Evolutionary conservation across 2,329 filamentous ascomycete species (phyloP).

Genomic region (Fusarium humuli): DNA sequence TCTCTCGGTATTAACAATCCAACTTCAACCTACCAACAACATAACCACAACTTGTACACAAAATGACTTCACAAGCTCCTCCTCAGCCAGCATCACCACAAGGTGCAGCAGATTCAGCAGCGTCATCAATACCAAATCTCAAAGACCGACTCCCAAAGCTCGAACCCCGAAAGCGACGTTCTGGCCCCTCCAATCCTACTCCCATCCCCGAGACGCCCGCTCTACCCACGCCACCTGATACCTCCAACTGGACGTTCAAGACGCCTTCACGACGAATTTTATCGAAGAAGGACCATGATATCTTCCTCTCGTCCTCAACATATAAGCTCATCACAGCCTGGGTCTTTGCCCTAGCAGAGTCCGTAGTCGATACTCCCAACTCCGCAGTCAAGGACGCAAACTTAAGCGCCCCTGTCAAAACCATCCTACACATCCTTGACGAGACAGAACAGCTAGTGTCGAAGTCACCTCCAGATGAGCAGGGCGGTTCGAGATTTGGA

Average conservation of each 20-base stretch:
- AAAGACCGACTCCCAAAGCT: conserved; percentile 74
- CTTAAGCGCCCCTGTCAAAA: conserved; percentile 69
- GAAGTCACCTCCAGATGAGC: conserved; percentile 82
- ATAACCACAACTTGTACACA: conserved; percentile 12
- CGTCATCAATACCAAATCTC: conserved; percentile 49
- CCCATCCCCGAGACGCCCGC: conserved; percentile 81
- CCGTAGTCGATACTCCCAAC: conserved; percentile 76
- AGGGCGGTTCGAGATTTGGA: conserved; percentile 90
- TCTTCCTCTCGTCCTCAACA: conserved; percentile 82
- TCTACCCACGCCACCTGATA: conserved; percentile 75
- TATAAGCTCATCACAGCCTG: conserved; percentile 83
- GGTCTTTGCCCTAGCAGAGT: conserved; percentile 86
- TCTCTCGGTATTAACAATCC: conserved; percentile 5
- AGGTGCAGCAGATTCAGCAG: conserved; percentile 24
- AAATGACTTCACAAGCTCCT: conserved; percentile 45
- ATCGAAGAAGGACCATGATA: conserved; percentile 80
- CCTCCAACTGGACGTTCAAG: conserved; percentile 70
- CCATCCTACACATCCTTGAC: conserved; percentile 77
- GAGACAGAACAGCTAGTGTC: conserved; percentile 74
- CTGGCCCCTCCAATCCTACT: conserved; percentile 63
- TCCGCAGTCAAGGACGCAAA: conserved; percentile 68
- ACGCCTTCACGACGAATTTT: conserved; percentile 83
- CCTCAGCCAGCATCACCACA: conserved; percentile 23
- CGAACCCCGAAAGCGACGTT: conserved; percentile 70
- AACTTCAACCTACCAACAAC: conserved; percentile 17